Conservation (phyloP, 805 yeast species). For the Saccharomycopsis olivae region DNA sequence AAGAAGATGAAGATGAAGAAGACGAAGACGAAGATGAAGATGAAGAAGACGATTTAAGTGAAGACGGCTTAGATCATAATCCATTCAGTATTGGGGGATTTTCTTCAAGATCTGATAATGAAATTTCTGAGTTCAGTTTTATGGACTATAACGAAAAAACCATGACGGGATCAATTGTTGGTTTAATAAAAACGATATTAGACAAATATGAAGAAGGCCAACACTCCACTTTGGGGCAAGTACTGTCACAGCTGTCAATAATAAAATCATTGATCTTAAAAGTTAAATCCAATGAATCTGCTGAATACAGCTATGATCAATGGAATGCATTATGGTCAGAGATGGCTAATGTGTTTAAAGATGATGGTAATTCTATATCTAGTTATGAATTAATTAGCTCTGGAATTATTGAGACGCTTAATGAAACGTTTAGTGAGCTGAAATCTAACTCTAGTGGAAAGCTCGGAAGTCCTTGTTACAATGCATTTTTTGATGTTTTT, state of each 20-base stretch:
- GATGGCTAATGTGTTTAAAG: constrained; percentile 28
- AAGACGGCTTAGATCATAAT: constrained; percentile 18
- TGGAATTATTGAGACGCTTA: constrained; percentile 42
- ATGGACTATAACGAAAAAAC: too few relatives aligned
- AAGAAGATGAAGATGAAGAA: constrained; percentile 19
- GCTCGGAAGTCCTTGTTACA: constrained; percentile 28
- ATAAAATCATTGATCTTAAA: too few relatives aligned
- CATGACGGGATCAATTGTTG: too few relatives aligned
- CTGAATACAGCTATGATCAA: constrained; percentile 24
- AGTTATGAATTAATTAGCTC: constrained; percentile 69
- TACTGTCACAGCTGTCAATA: too few relatives aligned
- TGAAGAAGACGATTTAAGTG: constrained; percentile 20
- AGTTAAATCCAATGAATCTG: too few relatives aligned
- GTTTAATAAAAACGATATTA: background rate
- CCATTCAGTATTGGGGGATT: too few relatives aligned
- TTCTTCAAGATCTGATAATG: too few relatives aligned
- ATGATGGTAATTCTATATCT: constrained; percentile 33
- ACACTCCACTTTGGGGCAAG: background rate
- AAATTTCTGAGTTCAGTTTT: too few relatives aligned
- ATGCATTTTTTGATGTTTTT: constrained; percentile 34
- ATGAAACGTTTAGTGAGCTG: constrained; percentile 25
- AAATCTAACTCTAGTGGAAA: constrained; percentile 18
- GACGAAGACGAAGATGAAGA: constrained; percentile 7
- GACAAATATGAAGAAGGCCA: background rate
- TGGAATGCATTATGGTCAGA: constrained; percentile 30